Evolutionary conservation across 768 basidiomycete species (phyloP), one percentile per base, ranked within the genome.

Genomic region (Mycena vulgaris): DNA sequence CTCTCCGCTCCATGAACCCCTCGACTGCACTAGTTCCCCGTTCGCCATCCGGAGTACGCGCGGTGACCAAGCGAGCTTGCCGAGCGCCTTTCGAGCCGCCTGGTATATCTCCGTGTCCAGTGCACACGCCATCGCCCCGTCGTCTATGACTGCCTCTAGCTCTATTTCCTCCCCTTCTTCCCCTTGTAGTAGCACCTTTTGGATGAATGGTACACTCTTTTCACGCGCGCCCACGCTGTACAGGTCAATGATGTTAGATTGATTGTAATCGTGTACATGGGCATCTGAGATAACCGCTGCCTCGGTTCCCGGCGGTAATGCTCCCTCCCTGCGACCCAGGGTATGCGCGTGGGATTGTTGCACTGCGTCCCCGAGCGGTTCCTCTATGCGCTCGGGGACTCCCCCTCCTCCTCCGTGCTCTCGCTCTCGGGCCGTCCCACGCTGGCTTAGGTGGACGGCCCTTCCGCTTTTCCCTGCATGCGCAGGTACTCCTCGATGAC

Each of bases 41-140:
- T 75, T 52, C 28, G 74, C 74, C 74, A 75, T 75, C 23, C 69
- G 72, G 3, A 74, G 45, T 14, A 63, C 40, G 14, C 57, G 60
- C n/a, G 28, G 3, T 17, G 69, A 58, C 33, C 33, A 23, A 3
- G 17, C 7, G 2, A 58, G 51, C 42, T 21, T 23, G 4, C 48
- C 40, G 17, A 74, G 52, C 27, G 7, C 1, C n/a, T 53, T 17
- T 31, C 25, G 65, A 5, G 47, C 55, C 21, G 49, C 27, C 19
- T 63, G 23, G 37, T 69, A 74, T 9, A 23, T 16, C 9, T 21
- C 57, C 37, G 21, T 31, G 63, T 64, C 66, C 25, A 72, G 51
- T 25, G 63, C 68, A 13, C 28, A 33, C 10, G 69, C 66, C 74
- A 69, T 60, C 13, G 72, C 69, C 1, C 74, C 74, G 17, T 73